Evolutionary conservation across 2,329 filamentous ascomycete species (phyloP).

Genomic region (Aspergillus sp.): DNA sequence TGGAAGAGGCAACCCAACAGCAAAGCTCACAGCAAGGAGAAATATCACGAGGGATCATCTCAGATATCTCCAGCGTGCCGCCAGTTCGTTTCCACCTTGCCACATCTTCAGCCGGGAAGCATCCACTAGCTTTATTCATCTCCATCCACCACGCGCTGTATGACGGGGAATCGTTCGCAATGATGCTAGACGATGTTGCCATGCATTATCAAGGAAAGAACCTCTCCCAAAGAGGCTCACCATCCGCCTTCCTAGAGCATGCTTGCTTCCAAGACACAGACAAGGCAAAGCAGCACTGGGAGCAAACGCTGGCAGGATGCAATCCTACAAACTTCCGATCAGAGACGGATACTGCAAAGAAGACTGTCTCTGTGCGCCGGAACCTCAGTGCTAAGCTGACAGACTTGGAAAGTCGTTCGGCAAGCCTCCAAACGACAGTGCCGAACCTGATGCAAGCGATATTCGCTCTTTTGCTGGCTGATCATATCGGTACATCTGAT

Average conservation of each 20-base stretch:
- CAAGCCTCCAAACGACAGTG: constrained; percentile 29
- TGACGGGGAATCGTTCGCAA: constrained; percentile 34
- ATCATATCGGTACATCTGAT: constrained; percentile 27
- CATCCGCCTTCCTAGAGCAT: constrained; percentile 28
- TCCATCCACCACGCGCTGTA: constrained; percentile 41
- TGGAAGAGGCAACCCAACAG: constrained; percentile 15
- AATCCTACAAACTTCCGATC: constrained; percentile 22
- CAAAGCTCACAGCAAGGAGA: constrained; percentile 12
- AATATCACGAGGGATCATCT: constrained; percentile 26
- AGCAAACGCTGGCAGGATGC: constrained; percentile 21
- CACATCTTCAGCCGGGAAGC: constrained; percentile 10
- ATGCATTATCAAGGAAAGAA: constrained; percentile 22
- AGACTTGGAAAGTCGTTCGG: constrained; percentile 26
- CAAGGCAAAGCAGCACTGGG: constrained; percentile 30
- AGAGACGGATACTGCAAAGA: constrained; percentile 8
- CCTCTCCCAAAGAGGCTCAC: constrained; percentile 18
- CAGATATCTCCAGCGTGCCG: constrained; percentile 23
- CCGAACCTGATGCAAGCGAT: constrained; percentile 33
- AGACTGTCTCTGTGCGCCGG: constrained; percentile 11
- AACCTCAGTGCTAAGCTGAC: constrained; percentile 22
- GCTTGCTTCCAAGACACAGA: constrained; percentile 25
- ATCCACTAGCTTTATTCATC: constrained; percentile 26
- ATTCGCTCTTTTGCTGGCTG: constrained; percentile 35
- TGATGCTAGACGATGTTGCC: constrained; percentile 35
- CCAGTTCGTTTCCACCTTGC: constrained; percentile 30